phyloP scores from a whole-genome alignment of 1,139 yeast genomes.

The Pneumocystis canis region DNA sequence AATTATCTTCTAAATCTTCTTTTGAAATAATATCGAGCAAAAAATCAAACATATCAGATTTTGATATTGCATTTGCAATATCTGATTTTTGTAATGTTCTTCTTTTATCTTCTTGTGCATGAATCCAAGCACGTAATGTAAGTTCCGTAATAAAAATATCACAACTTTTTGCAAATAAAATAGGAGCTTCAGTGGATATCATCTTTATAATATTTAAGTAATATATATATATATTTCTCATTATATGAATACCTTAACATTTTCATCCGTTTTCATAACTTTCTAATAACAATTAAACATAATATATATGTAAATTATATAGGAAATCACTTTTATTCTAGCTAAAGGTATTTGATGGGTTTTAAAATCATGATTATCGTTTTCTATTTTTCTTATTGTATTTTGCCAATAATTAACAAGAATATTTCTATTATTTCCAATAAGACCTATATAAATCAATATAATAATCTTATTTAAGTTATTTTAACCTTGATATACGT shows the following conservation, averaged over 20 bases:
- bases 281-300: slow-evolving; percentile 23
- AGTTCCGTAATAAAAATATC: slow-evolving; percentile 91
- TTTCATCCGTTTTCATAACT: slow-evolving; percentile 97
- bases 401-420: slow-evolving; percentile 98
- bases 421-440: slow-evolving; percentile 66
- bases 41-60: slow-evolving; percentile 93
- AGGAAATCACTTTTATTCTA: slow-evolving; percentile 37
- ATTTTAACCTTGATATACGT: background rate
- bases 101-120: slow-evolving; percentile 89
- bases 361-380: slow-evolving; percentile 79
- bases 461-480: background rate
- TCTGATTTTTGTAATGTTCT: slow-evolving; percentile 87
- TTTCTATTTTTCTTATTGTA: slow-evolving; percentile 78
- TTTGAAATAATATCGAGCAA: slow-evolving; percentile 90
- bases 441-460: slow-evolving; percentile 36
- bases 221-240: slow-evolving; percentile 20
- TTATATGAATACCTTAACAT: slow-evolving; percentile 27
- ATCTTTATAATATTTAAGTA: slow-evolving; percentile 32
- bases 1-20: slow-evolving; percentile 14
- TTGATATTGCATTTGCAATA: slow-evolving; percentile 87
- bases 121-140: slow-evolving; percentile 98
- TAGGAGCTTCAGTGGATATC: slow-evolving; percentile 98
- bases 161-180: slow-evolving; percentile 91
- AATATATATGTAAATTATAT: slow-evolving; percentile 21
- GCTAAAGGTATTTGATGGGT: slow-evolving; percentile 91